These are phyloP conservation scores for Xylaria castorea DNA, from an alignment of 495 filamentous ascomycete species.

Conservation along the genomic window DNA sequence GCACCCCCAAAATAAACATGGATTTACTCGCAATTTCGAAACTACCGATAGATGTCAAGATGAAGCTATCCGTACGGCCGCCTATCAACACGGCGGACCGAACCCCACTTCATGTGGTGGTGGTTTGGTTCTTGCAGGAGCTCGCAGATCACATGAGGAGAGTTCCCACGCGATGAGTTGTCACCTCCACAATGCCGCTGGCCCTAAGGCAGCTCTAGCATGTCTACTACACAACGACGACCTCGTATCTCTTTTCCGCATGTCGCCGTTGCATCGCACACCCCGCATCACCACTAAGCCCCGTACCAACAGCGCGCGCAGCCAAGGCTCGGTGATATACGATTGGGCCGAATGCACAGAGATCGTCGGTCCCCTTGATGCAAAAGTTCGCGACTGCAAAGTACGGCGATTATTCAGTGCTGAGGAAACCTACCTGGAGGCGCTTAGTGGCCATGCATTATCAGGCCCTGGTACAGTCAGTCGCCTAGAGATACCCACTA, in stretches of 20 bases:
- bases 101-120: conserved; percentile 19
- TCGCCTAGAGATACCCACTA: background rate
- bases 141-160: conserved; percentile 30
- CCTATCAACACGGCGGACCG: conserved; percentile 18
- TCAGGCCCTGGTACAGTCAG: background rate
- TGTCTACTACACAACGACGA: conserved; percentile 3
- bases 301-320: conserved; percentile 13
- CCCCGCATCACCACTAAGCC: conserved; percentile 17
- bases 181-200: conserved; percentile 27
- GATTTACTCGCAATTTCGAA: conserved; percentile 6
- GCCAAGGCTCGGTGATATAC: conserved; percentile 24
- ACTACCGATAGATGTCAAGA: conserved; percentile 13
- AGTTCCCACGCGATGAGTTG: conserved; percentile 27
- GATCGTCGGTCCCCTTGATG: conserved; percentile 17
- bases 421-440: background rate
- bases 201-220: conserved; percentile 20
- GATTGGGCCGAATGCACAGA: conserved; percentile 20
- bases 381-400: conserved; percentile 13
- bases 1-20: background rate
- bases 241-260: conserved; percentile 26
- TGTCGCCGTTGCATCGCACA: conserved; percentile 26
- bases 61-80: conserved; percentile 22
- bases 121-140: conserved; percentile 29
- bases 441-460: conserved; percentile 7
- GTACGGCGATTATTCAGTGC: background rate